Base-by-base conservation (phyloP, 805 yeast genomes). In the Candida nanaspora region DNA sequence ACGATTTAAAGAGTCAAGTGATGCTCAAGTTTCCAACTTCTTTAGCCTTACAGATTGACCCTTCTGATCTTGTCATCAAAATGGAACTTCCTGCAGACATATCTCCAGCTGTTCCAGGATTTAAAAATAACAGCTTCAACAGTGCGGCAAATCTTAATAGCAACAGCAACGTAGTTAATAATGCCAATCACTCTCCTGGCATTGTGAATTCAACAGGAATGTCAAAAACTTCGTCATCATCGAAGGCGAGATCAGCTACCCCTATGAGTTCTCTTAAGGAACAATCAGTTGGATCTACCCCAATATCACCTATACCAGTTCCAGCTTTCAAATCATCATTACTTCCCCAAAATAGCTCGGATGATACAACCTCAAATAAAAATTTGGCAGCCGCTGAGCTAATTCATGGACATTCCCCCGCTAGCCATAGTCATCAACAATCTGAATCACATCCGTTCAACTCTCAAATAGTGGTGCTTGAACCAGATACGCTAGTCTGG, bases 1-100 rank as follows among this genome's bases (percentile, higher is more conserved):
- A 89, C 58, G 96, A 91, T 59, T 65, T 89, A 50, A 89, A 89
- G 53, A 63, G 70, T 10, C 70, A 77, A 44, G 70, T 89, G 1
- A 59, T 80, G 29, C 63, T 63, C 35, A 84, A 81, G 50, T 83
- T 74, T 57, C 84, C 94, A 41, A 78, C 82, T 44, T 72, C 86
- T 2, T 54, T 82, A 41, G 84, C 79, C 3, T 57, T 74, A 45
- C 56, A 65, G 35, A 73, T 70, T 53, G 87, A 87, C 63, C 80
- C 94, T 8, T 78, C 95, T 10, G 86, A 85, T 55, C 43, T 82
- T 47, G 41, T 66, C 15, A 56, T 78, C 44, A 54, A 54, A 37
- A 26, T 58, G 25, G 56, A 52, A 16, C 4, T 56, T 13, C 47
- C 52, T 6, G 39, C 15, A 14, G 27, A 9, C 27, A 14, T 23